These are phyloP conservation scores for Euphorbia peplus DNA, from an alignment of 345 rosid genomes.

Conservation along the genomic window DNA sequence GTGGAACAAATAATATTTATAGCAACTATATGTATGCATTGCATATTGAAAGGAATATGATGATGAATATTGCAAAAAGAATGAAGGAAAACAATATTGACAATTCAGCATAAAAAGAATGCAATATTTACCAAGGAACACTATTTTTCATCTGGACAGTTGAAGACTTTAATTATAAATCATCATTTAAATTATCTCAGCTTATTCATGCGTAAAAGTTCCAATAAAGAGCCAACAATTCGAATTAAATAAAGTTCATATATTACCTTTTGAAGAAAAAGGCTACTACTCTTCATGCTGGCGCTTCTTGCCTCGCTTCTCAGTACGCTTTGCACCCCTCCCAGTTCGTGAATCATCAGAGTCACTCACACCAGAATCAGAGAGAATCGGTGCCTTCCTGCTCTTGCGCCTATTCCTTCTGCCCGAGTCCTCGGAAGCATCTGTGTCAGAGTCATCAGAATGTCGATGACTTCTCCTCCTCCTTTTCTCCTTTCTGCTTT, in stretches of 20 bases:
- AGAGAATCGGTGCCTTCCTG: conserved; percentile 44
- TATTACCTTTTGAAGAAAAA: conserved; percentile 5
- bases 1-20: not conserved
- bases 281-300: conserved; percentile 13
- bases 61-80: not conserved
- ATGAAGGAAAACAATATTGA: no score
- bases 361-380: conserved; percentile 46
- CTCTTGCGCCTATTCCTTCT: conserved; percentile 46
- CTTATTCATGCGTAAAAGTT: not conserved
- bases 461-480: conserved; percentile 43
- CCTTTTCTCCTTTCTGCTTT: conserved; percentile 44
- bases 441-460: conserved; percentile 44
- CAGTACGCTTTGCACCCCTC: conserved; percentile 50
- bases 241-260: not conserved
- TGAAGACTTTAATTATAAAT: no score
- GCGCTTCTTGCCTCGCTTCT: conserved; percentile 57
- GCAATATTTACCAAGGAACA: not conserved
- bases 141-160: no score
- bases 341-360: conserved; percentile 60
- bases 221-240: not conserved
- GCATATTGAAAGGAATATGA: not conserved
- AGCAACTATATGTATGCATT: not conserved
- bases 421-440: conserved; percentile 36
- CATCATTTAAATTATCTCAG: not conserved
- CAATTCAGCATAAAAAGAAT: no score